A percentile compares a stretch with the other conserved stretches of the same genome.
Evolutionary conservation across 208 protist genomes (phyloP).

Genomic region (Leishmania gerbilli): DNA sequence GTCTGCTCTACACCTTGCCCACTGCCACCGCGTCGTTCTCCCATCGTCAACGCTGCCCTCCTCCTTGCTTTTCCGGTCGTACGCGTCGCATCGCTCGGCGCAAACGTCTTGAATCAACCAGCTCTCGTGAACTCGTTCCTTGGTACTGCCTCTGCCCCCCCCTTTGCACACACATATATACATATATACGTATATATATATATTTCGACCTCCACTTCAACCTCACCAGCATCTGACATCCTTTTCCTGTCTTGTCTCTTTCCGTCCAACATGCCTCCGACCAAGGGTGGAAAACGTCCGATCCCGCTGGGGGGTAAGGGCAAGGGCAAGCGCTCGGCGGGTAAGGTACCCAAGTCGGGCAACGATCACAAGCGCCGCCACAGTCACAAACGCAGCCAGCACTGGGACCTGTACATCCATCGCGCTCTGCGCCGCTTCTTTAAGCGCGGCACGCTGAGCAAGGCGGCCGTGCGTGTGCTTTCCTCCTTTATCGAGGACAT

Average conservation of each 20-base stretch:
- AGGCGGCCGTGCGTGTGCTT: slow-evolving; percentile 97
- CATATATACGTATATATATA: neutral
- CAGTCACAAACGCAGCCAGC: slow-evolving; percentile 83
- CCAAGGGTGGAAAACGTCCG: slow-evolving; percentile 86
- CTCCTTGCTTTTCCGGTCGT: neutral
- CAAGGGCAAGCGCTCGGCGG: slow-evolving; percentile 97
- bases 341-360: slow-evolving; percentile 91
- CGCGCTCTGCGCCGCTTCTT: slow-evolving; percentile 97
- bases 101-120: too few relatives aligned
- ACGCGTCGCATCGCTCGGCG: neutral
- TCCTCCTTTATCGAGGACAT: slow-evolving; percentile 99
- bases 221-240: neutral
- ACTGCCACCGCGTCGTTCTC: neutral
- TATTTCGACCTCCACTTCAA: neutral
- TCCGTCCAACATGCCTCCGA: slow-evolving; percentile 68
- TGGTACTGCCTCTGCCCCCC: neutral
- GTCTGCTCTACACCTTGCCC: neutral
- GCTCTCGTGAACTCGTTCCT: neutral
- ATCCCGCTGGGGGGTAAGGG: slow-evolving; percentile 95
- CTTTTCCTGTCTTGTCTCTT: slow-evolving; percentile 11
- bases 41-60: neutral
- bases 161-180: neutral
- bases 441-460: slow-evolving; percentile 97
- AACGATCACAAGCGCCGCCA: slow-evolving; percentile 44
- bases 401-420: slow-evolving; percentile 95